Percentiles rank a stretch among this genome's conserved stretches.
phyloP scores from a whole-genome alignment of 257 asterid genomes.

The Capsicum rhomboideum region DNA sequence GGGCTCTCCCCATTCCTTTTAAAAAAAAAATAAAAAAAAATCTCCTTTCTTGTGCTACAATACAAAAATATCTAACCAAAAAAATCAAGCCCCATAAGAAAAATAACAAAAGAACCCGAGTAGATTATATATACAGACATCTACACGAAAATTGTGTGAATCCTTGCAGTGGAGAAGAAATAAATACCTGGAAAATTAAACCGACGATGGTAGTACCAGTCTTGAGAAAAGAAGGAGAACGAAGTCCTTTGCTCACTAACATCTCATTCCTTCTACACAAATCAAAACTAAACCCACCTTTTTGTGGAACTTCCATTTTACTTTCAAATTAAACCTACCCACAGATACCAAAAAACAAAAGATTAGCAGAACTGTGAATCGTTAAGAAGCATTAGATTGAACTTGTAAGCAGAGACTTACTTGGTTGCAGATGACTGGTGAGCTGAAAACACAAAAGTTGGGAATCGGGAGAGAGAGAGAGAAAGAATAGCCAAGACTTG shows the following conservation, averaged over 20 bases:
- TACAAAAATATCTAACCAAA: too few relatives aligned
- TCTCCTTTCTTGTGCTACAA: too few relatives aligned
- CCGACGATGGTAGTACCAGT: slow-evolving; percentile 98
- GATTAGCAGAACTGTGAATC: neutral
- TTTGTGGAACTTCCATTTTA: slow-evolving; percentile 19
- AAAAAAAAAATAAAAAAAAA: too few relatives aligned
- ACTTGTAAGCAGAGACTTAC: neutral
- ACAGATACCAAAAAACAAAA: neutral
- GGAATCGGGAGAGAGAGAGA: neutral
- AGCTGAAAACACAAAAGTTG: neutral
- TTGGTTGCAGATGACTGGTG: neutral
- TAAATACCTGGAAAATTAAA: slow-evolving; percentile 42
- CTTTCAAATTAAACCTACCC: neutral
- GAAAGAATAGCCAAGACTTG: neutral
- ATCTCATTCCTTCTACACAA: slow-evolving; percentile 78
- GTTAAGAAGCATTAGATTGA: neutral
- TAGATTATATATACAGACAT: too few relatives aligned
- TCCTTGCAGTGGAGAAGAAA: too few relatives aligned
- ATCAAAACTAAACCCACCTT: slow-evolving; percentile 83
- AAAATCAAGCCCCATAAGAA: too few relatives aligned
- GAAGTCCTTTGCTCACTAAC: slow-evolving; percentile 70
- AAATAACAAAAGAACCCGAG: too few relatives aligned
- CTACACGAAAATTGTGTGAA: too few relatives aligned
- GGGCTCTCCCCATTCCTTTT: too few relatives aligned
- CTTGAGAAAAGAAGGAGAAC: slow-evolving; percentile 58